Conservation (phyloP, 257 asterid genomes). For the Solanum bulbocastanum region DNA sequence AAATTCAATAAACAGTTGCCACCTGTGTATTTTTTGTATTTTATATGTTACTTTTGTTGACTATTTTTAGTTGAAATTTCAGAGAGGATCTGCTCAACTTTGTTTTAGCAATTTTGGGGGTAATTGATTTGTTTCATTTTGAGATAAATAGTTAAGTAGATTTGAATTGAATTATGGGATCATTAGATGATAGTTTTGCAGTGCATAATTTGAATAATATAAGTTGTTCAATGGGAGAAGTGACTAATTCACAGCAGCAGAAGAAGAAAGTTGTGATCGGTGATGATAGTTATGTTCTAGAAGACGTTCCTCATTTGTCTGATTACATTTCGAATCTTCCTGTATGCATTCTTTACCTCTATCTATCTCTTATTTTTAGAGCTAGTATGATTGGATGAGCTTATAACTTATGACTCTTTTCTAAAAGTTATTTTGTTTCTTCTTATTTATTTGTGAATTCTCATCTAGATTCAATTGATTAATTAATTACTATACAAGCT, state of each 20-base stretch:
- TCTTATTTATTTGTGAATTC: no score
- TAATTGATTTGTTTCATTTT: neutral
- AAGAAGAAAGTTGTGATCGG: constrained; percentile 29
- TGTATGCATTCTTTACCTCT: constrained; percentile 12
- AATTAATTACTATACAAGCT: neutral
- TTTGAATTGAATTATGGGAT: neutral
- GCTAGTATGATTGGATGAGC: neutral
- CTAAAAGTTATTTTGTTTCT: no score
- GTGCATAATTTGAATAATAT: neutral
- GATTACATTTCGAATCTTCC: constrained; percentile 51
- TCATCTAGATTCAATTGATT: neutral
- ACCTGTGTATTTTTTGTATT: neutral
- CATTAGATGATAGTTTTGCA: neutral
- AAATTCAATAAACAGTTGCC: neutral
- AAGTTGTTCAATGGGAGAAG: neutral
- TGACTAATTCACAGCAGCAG: neutral
- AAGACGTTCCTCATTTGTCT: constrained; percentile 67
- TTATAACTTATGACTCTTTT: neutral
- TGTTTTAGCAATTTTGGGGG: neutral
- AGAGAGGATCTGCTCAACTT: neutral
- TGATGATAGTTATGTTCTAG: constrained; percentile 46
- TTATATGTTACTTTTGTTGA: neutral
- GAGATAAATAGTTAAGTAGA: neutral
- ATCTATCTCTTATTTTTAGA: neutral
- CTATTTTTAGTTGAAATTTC: neutral